Conservation (phyloP, 495 filamentous ascomycete genomes). For the Xylaria sp. region DNA sequence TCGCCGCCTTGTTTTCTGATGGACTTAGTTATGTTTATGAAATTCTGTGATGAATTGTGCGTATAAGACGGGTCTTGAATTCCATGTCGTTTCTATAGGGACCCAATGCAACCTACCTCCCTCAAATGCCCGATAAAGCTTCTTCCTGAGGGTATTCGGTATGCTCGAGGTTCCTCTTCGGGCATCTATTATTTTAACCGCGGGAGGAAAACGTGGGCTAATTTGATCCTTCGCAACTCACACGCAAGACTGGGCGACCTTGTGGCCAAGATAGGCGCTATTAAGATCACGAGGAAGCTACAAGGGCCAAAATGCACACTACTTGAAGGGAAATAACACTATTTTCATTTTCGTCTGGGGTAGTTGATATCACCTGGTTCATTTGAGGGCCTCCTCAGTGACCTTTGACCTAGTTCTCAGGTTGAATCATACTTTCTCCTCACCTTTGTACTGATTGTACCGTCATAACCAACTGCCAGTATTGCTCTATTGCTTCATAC, state of each 20-base stretch:
- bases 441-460: not conserved
- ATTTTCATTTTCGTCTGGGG: not conserved
- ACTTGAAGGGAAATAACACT: not conserved
- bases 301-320: not conserved
- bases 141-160: not conserved
- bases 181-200: not conserved
- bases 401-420: not conserved
- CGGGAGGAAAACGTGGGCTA: not conserved
- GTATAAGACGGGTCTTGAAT: not conserved
- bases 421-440: not conserved
- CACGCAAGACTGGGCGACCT: not conserved
- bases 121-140: not conserved
- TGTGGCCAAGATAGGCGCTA: not conserved
- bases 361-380: not conserved
- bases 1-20: not conserved
- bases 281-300: not conserved
- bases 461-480: not conserved
- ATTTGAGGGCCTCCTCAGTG: not conserved
- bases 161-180: not conserved
- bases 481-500: not conserved
- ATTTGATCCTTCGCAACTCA: slow-evolving; percentile 9
- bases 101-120: no score
- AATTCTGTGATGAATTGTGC: not conserved
- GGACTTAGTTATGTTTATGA: not conserved
- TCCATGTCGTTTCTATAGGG: not conserved